A percentile compares a stretch with the other conserved stretches of the same genome.
phyloP scores from a whole-genome alignment of 164 flowering plant species.

The Platanus orientalis region DNA sequence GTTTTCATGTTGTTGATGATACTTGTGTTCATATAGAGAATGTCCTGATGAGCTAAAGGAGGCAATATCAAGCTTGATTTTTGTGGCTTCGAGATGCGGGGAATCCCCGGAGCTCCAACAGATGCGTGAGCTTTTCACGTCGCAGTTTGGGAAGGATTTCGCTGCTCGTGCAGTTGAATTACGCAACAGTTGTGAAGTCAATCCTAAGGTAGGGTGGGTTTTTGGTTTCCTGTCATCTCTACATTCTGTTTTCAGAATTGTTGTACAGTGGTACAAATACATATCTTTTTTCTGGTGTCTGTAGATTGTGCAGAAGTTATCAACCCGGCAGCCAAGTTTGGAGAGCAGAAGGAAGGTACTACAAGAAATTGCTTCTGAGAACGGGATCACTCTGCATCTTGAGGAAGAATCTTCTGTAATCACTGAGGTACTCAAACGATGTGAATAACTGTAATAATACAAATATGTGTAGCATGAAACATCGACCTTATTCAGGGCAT shows the following conservation, averaged over 20 bases:
- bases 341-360: slow-evolving; percentile 62
- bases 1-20: background rate
- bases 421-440: slow-evolving; percentile 41
- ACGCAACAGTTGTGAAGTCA: slow-evolving; percentile 67
- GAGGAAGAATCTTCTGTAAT: slow-evolving; percentile 34
- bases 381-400: slow-evolving; percentile 40
- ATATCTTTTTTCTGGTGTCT: slow-evolving; percentile 2
- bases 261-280: background rate
- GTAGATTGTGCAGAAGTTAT: slow-evolving; percentile 78
- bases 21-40: slow-evolving; percentile 31
- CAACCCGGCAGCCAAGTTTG: slow-evolving; percentile 57
- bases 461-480: background rate
- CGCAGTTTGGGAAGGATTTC: slow-evolving; percentile 75
- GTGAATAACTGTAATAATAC: background rate
- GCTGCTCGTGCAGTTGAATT: slow-evolving; percentile 59
- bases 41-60: slow-evolving; percentile 83
- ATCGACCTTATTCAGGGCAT: background rate
- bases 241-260: background rate
- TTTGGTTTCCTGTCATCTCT: too few species aligned
- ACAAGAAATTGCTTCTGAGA: slow-evolving; percentile 65
- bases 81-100: slow-evolving; percentile 77
- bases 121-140: slow-evolving; percentile 48
- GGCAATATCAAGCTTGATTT: slow-evolving; percentile 58
- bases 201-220: slow-evolving; percentile 53
- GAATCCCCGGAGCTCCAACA: slow-evolving; percentile 84